Percentiles rank a stretch among this genome's conserved stretches.
Conservation (phyloP, 495 filamentous ascomycete genomes). For the Hyaloscypha hepaticicola region DNA sequence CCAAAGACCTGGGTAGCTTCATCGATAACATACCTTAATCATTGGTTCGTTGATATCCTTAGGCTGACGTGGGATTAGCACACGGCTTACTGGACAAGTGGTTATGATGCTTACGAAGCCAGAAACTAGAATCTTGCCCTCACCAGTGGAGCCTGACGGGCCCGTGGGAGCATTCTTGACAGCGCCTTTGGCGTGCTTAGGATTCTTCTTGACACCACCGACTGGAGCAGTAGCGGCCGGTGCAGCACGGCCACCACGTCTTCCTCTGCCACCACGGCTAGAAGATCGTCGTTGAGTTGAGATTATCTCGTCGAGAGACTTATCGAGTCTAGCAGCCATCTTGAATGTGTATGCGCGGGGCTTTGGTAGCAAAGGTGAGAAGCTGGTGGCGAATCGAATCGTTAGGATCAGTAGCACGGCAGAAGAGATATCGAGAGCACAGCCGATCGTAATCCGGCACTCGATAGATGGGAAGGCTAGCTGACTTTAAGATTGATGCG, state of each 20-base stretch:
- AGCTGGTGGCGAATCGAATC: slow-evolving; percentile 25
- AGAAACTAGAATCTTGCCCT: slow-evolving; percentile 97
- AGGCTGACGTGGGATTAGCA: slow-evolving; percentile 55
- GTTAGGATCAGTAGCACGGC: slow-evolving; percentile 28
- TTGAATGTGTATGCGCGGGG: slow-evolving; percentile 33
- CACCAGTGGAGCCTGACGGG: slow-evolving; percentile 53
- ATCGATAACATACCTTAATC: slow-evolving; percentile 99
- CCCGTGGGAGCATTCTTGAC: slow-evolving; percentile 67
- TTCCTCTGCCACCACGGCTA: slow-evolving; percentile 48
- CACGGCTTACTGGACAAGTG: background rate
- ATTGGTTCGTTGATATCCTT: slow-evolving; percentile 89
- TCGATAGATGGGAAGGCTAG: slow-evolving; percentile 25
- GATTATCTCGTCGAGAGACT: slow-evolving; percentile 95
- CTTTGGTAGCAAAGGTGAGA: slow-evolving; percentile 25
- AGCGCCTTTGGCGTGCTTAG: slow-evolving; percentile 58
- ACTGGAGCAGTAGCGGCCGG: slow-evolving; percentile 61
- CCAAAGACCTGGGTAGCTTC: slow-evolving; percentile 49
- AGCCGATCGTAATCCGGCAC: slow-evolving; percentile 16
- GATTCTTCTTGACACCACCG: slow-evolving; percentile 84
- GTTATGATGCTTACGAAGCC: slow-evolving; percentile 74
- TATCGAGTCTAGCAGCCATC: slow-evolving; percentile 93
- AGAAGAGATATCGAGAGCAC: slow-evolving; percentile 25
- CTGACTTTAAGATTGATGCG: slow-evolving; percentile 27
- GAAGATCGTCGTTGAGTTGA: slow-evolving; percentile 55
- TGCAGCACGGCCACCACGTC: slow-evolving; percentile 49